A percentile compares a stretch with the other conserved stretches of the same genome.
These are phyloP conservation scores for Colletotrichum lini DNA, from an alignment of 2,329 filamentous ascomycete species.

Conservation along the genomic window DNA sequence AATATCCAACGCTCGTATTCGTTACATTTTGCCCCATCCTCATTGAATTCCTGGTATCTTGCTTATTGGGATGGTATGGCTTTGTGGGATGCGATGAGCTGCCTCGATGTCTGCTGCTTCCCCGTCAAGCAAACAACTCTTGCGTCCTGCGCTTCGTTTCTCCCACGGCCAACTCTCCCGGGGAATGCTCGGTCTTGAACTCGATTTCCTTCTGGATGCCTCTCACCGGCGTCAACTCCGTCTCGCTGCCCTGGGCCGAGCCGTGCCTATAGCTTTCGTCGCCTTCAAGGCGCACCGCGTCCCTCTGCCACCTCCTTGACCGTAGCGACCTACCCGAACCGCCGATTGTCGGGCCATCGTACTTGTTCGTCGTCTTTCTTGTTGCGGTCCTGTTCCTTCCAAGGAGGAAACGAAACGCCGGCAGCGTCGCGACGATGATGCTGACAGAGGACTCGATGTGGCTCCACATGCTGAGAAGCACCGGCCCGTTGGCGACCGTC, in stretches of 20 bases:
- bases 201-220: slow-evolving; percentile 25
- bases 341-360: slow-evolving; percentile 16
- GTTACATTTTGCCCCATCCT: too few species aligned
- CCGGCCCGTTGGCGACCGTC: slow-evolving; percentile 36
- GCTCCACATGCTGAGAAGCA: slow-evolving; percentile 41
- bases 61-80: not conserved
- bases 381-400: slow-evolving; percentile 29
- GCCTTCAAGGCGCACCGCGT: slow-evolving; percentile 4
- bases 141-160: slow-evolving; percentile 16
- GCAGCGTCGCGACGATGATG: slow-evolving; percentile 38
- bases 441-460: slow-evolving; percentile 38
- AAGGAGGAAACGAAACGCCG: slow-evolving; percentile 35
- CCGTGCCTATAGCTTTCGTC: not conserved
- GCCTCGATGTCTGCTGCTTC: too few species aligned
- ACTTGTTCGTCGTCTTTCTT: slow-evolving; percentile 15
- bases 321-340: slow-evolving; percentile 17
- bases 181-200: slow-evolving; percentile 20
- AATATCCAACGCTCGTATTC: too few species aligned
- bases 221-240: slow-evolving; percentile 24
- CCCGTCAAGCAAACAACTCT: slow-evolving; percentile 7
- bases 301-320: slow-evolving; percentile 26
- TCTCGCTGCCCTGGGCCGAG: slow-evolving; percentile 27
- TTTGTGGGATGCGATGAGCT: too few species aligned
- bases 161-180: not conserved
- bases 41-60: not conserved